A percentile compares a stretch with the other conserved stretches of the same genome.
Evolutionary conservation across 129 eudicot species (phyloP).

Genomic region (Centella asiatica): DNA sequence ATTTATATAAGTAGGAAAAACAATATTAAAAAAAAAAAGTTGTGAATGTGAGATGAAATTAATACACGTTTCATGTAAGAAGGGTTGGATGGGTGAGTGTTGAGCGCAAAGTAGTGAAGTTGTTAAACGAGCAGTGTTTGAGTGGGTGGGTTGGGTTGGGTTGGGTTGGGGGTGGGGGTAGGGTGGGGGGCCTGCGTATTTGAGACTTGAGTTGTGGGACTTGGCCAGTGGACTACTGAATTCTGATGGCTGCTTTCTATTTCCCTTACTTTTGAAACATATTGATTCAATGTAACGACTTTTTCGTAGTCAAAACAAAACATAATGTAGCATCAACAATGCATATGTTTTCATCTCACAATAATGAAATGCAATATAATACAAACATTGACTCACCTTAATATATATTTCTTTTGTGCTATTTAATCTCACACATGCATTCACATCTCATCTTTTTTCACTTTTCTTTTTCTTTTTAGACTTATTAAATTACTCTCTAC

Average conservation of each 20-base stretch:
- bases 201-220: neutral
- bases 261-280: neutral
- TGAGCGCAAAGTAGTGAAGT: constrained; percentile 2
- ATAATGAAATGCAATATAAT: no score
- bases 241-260: constrained; percentile 5
- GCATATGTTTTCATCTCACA: no score
- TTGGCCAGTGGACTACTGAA: no score
- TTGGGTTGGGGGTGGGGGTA: neutral
- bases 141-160: neutral
- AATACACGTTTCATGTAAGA: constrained; percentile 8
- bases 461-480: no score
- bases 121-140: neutral
- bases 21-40: neutral
- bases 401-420: no score
- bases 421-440: no score
- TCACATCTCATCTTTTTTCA: no score
- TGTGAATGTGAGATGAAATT: neutral
- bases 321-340: neutral
- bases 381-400: neutral
- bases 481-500: no score
- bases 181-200: neutral
- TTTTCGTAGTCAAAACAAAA: neutral
- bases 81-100: no score
- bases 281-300: neutral
- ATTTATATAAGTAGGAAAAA: no score